Conservation (phyloP, 768 basidiomycete species). For the Lentinula lateritia region DNA sequence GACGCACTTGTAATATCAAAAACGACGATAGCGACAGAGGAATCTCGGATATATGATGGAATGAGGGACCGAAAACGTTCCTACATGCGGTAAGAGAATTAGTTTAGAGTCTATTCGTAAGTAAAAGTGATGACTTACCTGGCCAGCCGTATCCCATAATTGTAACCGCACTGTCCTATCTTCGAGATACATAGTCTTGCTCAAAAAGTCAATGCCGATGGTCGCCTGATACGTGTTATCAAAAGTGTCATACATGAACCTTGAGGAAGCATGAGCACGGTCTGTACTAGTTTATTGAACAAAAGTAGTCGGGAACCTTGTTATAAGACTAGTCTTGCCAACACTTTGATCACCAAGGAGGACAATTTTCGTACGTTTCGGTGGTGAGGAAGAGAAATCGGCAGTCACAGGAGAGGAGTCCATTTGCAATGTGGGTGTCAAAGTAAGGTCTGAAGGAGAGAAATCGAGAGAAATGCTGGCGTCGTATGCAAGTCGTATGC, state of each 20-base stretch:
- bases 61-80: constrained; percentile 97
- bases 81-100: constrained; percentile 30
- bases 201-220: constrained; percentile 98
- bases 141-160: constrained; percentile 97
- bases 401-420: constrained; percentile 61
- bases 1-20: constrained; percentile 96
- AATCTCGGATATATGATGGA: constrained; percentile 98
- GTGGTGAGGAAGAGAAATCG: constrained; percentile 83
- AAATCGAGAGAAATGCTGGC: not conserved
- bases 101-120: not conserved
- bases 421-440: constrained; percentile 23
- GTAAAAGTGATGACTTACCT: constrained; percentile 35
- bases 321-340: constrained; percentile 98
- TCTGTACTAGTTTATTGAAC: not conserved
- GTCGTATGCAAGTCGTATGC: not conserved
- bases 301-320: constrained; percentile 51
- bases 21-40: constrained; percentile 97
- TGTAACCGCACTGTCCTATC: constrained; percentile 97
- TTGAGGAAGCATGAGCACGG: constrained; percentile 20
- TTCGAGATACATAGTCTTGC: constrained; percentile 99
- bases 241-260: constrained; percentile 99
- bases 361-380: constrained; percentile 95
- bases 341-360: constrained; percentile 96
- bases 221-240: constrained; percentile 99
- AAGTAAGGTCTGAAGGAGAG: not conserved